Evolutionary conservation across 257 asterid genomes (phyloP).

Genomic region (Solanum medicagineum): DNA sequence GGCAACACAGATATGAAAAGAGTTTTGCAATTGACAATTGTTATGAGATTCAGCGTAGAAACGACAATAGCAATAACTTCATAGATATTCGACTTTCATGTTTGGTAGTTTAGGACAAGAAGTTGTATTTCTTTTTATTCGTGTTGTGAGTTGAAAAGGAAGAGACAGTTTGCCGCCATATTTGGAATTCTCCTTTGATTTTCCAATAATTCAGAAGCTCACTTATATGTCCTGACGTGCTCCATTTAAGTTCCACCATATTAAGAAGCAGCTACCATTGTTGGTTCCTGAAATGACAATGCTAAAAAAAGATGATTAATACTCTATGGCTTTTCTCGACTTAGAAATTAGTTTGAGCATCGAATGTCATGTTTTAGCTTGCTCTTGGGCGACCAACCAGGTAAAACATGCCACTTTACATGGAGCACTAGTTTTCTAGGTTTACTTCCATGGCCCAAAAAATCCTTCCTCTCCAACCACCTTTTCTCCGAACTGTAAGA

Average conservation of each 20-base stretch:
- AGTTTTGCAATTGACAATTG: background rate
- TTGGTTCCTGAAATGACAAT: background rate
- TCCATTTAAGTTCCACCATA: background rate
- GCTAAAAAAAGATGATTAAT: background rate
- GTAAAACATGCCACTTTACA: background rate
- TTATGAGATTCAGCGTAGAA: background rate
- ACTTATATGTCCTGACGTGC: background rate
- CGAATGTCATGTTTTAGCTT: background rate
- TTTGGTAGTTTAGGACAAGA: background rate
- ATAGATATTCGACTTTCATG: background rate
- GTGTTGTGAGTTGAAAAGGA: background rate
- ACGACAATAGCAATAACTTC: background rate
- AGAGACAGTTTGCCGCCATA: background rate
- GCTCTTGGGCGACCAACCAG: background rate
- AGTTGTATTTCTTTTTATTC: background rate
- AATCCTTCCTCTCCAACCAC: background rate
- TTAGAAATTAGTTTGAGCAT: background rate
- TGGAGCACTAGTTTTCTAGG: background rate
- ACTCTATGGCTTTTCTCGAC: background rate
- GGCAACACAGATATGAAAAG: background rate
- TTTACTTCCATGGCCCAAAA: background rate
- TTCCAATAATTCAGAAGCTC: background rate
- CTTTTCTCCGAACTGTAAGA: background rate
- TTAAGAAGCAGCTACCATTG: background rate
- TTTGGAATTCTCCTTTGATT: background rate